A percentile compares a stretch with the other conserved stretches of the same genome.
Conservation (phyloP, 78 protist species). For the Speleostelium caveatum region DNA sequence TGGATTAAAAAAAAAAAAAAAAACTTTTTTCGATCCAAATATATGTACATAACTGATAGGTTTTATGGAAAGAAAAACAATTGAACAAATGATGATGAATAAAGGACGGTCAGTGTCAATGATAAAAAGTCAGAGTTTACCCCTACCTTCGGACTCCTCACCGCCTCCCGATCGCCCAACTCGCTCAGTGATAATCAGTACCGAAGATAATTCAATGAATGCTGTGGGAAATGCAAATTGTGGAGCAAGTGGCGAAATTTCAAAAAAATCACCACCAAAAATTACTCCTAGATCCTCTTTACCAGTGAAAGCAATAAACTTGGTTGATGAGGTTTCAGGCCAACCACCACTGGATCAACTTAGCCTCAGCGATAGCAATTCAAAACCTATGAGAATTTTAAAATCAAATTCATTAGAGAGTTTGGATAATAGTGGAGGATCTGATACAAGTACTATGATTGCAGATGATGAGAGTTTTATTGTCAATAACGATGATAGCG, state of each 20-base stretch:
- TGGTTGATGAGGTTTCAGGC: no score
- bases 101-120: neutral
- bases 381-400: neutral
- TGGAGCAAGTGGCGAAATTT: neutral
- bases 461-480: conserved; percentile 9
- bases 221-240: neutral
- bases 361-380: neutral
- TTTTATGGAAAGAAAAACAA: no score
- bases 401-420: conserved; percentile 2
- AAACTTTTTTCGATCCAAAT: no score
- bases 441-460: neutral
- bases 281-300: conserved; percentile 26
- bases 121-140: neutral
- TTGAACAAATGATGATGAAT: no score
- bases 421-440: conserved; percentile 13
- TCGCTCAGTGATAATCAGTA: neutral
- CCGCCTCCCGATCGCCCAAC: no score
- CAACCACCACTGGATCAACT: neutral
- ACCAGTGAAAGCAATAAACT: neutral
- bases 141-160: neutral
- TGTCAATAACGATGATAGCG: neutral
- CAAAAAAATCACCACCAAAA: conserved; percentile 8
- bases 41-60: no score
- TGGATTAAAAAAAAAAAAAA: no score
- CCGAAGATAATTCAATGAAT: neutral